Percentiles rank a stretch among this genome's conserved stretches.
Conservation (phyloP, 2,329 filamentous ascomycete species). For the Capronia epimyces region DNA sequence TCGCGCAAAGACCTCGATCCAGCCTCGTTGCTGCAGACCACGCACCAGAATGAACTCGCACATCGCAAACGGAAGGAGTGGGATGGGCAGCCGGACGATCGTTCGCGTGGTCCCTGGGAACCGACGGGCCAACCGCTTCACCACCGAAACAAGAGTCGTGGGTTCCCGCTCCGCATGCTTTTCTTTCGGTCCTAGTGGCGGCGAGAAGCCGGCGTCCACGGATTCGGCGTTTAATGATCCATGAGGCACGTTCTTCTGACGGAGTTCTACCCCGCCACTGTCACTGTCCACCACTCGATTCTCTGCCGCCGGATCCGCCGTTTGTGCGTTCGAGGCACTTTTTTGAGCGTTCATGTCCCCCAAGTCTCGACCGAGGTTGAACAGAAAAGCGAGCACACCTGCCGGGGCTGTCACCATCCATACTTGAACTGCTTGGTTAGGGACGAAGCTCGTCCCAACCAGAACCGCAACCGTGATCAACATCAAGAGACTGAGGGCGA, state of each 20-base stretch:
- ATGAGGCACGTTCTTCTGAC: neutral
- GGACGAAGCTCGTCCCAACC: conserved; percentile 29
- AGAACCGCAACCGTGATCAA: conserved; percentile 27
- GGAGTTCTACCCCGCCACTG: neutral
- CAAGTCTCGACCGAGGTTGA: conserved; percentile 25
- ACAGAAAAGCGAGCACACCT: conserved; percentile 25
- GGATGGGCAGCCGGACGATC: conserved; percentile 21
- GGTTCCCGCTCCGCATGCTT: neutral
- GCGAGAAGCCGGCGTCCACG: neutral
- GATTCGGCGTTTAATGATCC: neutral
- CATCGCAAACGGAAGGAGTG: conserved; percentile 29
- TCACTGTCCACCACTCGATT: conserved; percentile 6
- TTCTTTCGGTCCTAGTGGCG: neutral
- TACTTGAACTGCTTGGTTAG: conserved; percentile 25
- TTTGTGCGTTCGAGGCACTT: conserved; percentile 2
- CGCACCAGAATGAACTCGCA: conserved; percentile 29
- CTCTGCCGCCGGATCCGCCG: conserved; percentile 16
- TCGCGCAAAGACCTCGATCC: conserved; percentile 26
- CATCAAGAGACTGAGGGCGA: conserved; percentile 27
- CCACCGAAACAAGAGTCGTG: conserved; percentile 14
- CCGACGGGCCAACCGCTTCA: conserved; percentile 14
- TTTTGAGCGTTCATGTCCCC: conserved; percentile 11
- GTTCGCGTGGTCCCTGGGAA: conserved; percentile 26
- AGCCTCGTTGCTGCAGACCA: conserved; percentile 27
- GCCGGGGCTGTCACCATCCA: conserved; percentile 30